These are phyloP conservation scores for Entamoeba histolytica DNA, from an alignment of 208 protist genomes.

Conservation along the genomic window DNA sequence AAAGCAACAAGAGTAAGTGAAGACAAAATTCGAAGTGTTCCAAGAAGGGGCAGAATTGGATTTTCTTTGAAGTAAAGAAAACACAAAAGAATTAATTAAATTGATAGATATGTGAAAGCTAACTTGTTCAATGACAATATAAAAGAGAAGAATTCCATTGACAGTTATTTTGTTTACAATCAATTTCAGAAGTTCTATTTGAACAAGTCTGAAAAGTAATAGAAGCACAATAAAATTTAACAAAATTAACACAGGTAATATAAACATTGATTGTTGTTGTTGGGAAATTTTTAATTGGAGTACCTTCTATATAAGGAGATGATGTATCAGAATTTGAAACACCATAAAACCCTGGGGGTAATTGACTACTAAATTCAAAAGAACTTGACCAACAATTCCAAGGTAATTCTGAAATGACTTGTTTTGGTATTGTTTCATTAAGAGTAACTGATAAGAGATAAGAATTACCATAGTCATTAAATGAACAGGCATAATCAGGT, in stretches of 20 bases:
- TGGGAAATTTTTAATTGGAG: neutral
- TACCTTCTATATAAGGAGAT: neutral
- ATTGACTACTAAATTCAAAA: neutral
- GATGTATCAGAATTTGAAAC: neutral
- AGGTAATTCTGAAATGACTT: neutral
- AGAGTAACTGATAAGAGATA: neutral
- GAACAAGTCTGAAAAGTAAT: neutral
- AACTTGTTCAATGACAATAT: no score
- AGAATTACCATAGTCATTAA: neutral
- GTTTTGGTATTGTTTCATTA: neutral
- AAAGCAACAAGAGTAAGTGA: no score
- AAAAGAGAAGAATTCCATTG: no score
- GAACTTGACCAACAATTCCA: neutral
- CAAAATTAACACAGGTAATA: neutral
- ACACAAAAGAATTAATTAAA: no score
- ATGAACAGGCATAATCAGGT: neutral
- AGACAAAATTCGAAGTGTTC: no score
- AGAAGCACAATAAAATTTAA: neutral
- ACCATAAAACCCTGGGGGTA: neutral
- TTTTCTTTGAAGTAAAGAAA: no score
- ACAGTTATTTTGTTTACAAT: no score
- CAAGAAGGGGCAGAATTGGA: no score
- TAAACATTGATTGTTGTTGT: neutral
- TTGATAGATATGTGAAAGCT: no score
- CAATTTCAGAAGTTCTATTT: no score